A percentile compares a stretch with the other conserved stretches of the same genome.
These are phyloP conservation scores for Marchantia polymorpha DNA, from an alignment of 225 moss, liverwort and hornwort genomes.

Conservation along the genomic window DNA sequence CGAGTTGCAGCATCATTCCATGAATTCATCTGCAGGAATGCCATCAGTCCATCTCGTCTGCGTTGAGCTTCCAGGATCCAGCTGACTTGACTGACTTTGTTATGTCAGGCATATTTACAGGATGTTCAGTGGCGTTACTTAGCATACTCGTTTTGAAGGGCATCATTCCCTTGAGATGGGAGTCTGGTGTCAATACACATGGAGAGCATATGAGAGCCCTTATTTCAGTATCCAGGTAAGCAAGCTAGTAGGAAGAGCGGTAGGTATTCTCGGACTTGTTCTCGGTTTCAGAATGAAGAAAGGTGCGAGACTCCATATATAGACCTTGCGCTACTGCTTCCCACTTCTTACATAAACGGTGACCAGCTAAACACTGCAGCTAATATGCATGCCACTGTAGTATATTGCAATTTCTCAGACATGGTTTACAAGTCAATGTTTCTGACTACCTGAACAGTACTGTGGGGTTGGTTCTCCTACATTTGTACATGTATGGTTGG, in stretches of 20 bases:
- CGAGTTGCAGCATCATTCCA: neutral
- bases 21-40: neutral
- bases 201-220: neutral
- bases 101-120: slow-evolving; percentile 38
- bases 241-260: neutral
- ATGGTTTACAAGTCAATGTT: slow-evolving; percentile 18
- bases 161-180: slow-evolving; percentile 19
- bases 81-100: neutral
- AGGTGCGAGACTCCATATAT: neutral
- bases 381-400: too few relatives aligned
- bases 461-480: slow-evolving; percentile 46
- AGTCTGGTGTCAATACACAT: neutral
- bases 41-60: neutral
- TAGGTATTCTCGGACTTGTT: neutral
- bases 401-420: neutral
- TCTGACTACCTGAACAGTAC: slow-evolving; percentile 36
- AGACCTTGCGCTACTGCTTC: neutral
- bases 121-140: slow-evolving; percentile 35
- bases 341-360: too few relatives aligned
- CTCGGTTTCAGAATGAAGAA: neutral
- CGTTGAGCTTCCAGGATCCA: neutral
- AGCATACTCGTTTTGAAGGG: slow-evolving; percentile 14
- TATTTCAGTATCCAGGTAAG: slow-evolving; percentile 31
- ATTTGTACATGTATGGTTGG: slow-evolving; percentile 54
- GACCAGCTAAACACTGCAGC: too few relatives aligned